Evolutionary conservation across 2,329 filamentous ascomycete species (phyloP), one percentile per base, ranked within the genome.

Genomic region (Aspergillus neoniger): DNA sequence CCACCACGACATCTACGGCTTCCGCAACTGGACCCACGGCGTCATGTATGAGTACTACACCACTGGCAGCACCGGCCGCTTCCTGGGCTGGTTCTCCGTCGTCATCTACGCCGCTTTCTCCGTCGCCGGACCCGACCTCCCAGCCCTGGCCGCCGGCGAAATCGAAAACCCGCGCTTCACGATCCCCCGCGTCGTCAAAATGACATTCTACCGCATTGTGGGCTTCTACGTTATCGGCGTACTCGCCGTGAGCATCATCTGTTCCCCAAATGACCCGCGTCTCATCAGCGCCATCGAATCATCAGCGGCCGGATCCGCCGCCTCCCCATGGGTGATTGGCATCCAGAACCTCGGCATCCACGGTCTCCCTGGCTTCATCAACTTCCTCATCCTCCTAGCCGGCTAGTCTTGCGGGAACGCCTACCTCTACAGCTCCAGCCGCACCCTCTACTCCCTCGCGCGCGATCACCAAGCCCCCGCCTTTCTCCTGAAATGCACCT

Each of bases 131-230:
- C 86, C 86, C 0, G 86, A 89, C 67, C 85, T 88, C 70, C 84
- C 88, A 63, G 70, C 77, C 2, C 76, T 82, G 72, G 79, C 82
- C 0, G 87, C 88, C 2, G 88, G 86, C 25, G 89, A 91, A 70
- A 85, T 88, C 6, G 84, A 89, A 67, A 88, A 90, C 66, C 88
- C 89, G 0, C 84, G 88, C 5, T 77, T 77, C n/a, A 84, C 87
- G 19, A 87, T 93, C 74, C 90, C 89, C 0, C 85, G 85, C 21
- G 90, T 90, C 1, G 91, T 87, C 72, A 90, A 90, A 59, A 85
- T 88, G 64, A 89, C 91, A 1, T 91, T 92, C 74, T 92, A 89
- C 76, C 88, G 90, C n/a, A 80, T 93, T 28, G 87, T 88, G 0
- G 79, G 84, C 8, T 92, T 92, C 74, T 92, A 91, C 74, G 83